Base-by-base conservation (phyloP, 768 basidiomycete species). In the Russula griseocarnosa region DNA sequence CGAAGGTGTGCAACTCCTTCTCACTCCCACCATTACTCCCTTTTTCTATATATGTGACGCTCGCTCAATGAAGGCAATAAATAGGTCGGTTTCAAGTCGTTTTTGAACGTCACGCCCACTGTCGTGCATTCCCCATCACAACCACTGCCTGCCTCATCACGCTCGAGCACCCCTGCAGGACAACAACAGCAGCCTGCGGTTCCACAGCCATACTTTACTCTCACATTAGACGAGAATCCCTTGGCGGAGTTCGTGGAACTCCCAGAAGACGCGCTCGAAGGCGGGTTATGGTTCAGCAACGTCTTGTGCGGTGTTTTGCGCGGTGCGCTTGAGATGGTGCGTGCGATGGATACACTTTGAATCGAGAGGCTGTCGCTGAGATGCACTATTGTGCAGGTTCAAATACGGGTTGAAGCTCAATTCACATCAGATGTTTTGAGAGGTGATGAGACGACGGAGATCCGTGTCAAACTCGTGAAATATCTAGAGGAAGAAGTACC, bases 81-180 rank as follows among this genome's bases (percentile, higher is more conserved):
- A 98, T 72, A 98, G 95, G 92, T 98, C 67, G 97, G 94, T 26
- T 99, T 99, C 82, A 98, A 98, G 75, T 87, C 94, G 5, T 98
- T 98, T 75, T 79, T 99, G 58, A 98, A 98, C 73, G 87, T 98
- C 70, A 86, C 88, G 0, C 97, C 97, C 0, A 80, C 78, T 22
- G 82, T 98, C 56, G 83, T 86, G 30, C 94, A 96, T 70, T 80
- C 82, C 47, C 77, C 77, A 11, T 2, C 20, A n/a, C 74, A 62
- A 50, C 77, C 83, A 14, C 14, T 51, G 10, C 76, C 84, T 1
- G 69, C 82, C 13, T 75, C 83, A 6, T 79, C 86, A 1, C 67
- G 66, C n/a, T 67, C 73, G 22, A 68, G 68, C 63, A 70, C 66
- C 20, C 69, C 71, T 3, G 68, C 71, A 5, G 75, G 79, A 47